Conservation (phyloP, 208 protist species). For the Chromosphaera perkinsii region DNA sequence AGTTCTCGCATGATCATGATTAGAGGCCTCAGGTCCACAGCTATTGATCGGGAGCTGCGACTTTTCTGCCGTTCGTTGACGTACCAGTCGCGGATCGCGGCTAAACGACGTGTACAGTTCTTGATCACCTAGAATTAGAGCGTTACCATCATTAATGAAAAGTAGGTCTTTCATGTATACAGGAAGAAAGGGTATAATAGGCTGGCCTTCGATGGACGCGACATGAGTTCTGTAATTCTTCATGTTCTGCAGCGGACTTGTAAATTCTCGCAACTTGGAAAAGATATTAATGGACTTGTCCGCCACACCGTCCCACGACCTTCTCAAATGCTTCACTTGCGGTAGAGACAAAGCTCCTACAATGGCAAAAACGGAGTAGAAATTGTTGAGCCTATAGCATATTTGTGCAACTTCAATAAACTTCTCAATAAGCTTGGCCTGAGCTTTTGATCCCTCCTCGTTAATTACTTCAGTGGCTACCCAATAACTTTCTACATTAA, state of each 20-base stretch:
- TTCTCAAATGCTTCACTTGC: background rate
- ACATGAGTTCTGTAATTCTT: background rate
- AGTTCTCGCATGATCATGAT: no score
- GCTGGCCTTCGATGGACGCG: background rate
- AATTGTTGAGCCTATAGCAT: slow-evolving; percentile 25
- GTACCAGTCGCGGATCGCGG: no score
- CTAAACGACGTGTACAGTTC: no score
- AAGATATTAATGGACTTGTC: background rate
- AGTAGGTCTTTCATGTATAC: slow-evolving; percentile 20
- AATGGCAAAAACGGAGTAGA: slow-evolving; percentile 1
- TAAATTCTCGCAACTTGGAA: background rate
- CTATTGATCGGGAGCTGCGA: no score
- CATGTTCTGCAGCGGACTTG: slow-evolving; percentile 15
- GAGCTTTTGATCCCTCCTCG: background rate
- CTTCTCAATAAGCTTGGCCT: background rate
- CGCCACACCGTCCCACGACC: slow-evolving; percentile 2
- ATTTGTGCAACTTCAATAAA: slow-evolving; percentile 1
- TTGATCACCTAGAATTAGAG: no score
- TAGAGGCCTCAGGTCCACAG: no score
- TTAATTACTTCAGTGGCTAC: slow-evolving; percentile 18
- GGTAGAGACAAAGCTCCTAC: background rate
- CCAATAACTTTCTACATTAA: slow-evolving; percentile 33
- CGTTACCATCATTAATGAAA: slow-evolving; percentile 29
- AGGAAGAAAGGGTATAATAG: slow-evolving; percentile 15
- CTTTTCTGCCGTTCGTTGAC: no score